These are phyloP conservation scores for Citrus sinensis DNA, from an alignment of 345 rosid genomes.

Conservation along the genomic window DVS_A1.0 CM039164.1:2121001-2121500, in stretches of 20 bases:
- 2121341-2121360: neutral
- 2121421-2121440: neutral
- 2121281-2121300: constrained; percentile 12
- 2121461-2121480: constrained; percentile 11
- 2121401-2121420: constrained; percentile 1
- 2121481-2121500: constrained; percentile 16
- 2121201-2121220: neutral
- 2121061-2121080: neutral
- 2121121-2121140: neutral
- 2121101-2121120: neutral
- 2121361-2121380: neutral
- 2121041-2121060: neutral
- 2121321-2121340: neutral
- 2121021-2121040: neutral
- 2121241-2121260: constrained; percentile 18
- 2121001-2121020: neutral
- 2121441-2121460: neutral
- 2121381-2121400: constrained; percentile 5
- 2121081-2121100: neutral
- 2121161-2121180: constrained; percentile 12
- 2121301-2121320: neutral
- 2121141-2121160: constrained; percentile 5
- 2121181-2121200: neutral
- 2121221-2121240: constrained; percentile 13
- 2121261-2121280: constrained; percentile 16